Conservation (phyloP, 495 filamentous ascomycete genomes). For the Coniosporium apollinis region DNA sequence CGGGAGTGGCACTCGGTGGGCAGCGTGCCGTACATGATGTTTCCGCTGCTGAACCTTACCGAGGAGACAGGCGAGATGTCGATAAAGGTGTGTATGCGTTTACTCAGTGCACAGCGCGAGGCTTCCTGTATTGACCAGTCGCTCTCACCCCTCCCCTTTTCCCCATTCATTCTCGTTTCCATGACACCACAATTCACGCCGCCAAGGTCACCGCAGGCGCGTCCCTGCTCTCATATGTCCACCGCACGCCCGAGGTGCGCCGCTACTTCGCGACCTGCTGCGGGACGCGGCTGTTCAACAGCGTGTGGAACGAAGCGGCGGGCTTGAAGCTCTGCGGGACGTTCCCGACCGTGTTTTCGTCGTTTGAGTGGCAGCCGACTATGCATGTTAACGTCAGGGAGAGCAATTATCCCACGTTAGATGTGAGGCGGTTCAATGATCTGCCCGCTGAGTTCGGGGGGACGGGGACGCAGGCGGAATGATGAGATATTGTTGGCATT, state of each 20-base stretch:
- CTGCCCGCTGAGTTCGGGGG: neutral
- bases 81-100: neutral
- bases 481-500: too few relatives aligned
- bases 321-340: neutral
- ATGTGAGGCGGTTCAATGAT: neutral
- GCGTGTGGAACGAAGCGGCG: neutral
- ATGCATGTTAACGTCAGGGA: neutral
- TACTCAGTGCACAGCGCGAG: too few relatives aligned
- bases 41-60: neutral
- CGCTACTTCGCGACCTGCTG: neutral
- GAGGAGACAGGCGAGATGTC: neutral
- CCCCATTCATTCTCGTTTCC: too few relatives aligned
- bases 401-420: neutral
- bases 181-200: neutral
- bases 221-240: neutral
- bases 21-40: neutral
- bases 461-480: neutral
- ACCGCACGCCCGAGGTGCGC: neutral
- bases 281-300: conserved; percentile 1
- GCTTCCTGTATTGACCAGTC: too few relatives aligned
- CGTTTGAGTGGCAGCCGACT: neutral
- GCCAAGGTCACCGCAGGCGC: neutral
- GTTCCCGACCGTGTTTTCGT: neutral
- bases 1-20: conserved; percentile 1
- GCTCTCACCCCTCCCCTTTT: neutral